Conservation (phyloP, 2,329 filamentous ascomycete species). For the Claviceps pazoutovae region DNA sequence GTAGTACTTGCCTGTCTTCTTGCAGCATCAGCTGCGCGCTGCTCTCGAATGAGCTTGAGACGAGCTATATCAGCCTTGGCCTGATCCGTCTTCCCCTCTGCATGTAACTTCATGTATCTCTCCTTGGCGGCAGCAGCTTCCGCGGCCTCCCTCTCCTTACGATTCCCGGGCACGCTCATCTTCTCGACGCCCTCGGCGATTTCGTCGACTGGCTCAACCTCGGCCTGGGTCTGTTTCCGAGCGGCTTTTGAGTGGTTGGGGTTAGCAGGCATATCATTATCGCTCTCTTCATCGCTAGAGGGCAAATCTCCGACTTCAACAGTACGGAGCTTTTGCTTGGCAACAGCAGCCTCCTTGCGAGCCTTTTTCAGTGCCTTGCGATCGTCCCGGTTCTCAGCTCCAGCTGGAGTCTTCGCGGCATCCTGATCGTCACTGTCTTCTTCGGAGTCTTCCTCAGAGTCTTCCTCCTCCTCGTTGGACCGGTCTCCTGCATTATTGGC, state of each 20-base stretch:
- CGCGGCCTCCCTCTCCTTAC: slow-evolving; percentile 55
- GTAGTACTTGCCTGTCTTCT: slow-evolving; percentile 53
- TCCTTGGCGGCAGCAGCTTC: slow-evolving; percentile 83
- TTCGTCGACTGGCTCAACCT: slow-evolving; percentile 29
- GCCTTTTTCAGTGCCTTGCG: slow-evolving; percentile 80
- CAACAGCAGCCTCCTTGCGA: slow-evolving; percentile 78
- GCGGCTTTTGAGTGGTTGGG: slow-evolving; percentile 78
- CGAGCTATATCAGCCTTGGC: slow-evolving; percentile 80
- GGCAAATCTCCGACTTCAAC: slow-evolving; percentile 80
- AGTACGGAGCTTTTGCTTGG: slow-evolving; percentile 53
- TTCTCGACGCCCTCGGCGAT: slow-evolving; percentile 43
- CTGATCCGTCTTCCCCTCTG: slow-evolving; percentile 92
- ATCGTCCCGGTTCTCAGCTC: slow-evolving; percentile 59
- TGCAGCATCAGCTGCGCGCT: slow-evolving; percentile 70
- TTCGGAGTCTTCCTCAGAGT: slow-evolving; percentile 37
- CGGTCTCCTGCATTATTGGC: slow-evolving; percentile 42
- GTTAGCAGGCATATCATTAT: slow-evolving; percentile 66
- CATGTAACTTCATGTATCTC: slow-evolving; percentile 80
- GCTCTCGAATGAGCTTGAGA: slow-evolving; percentile 68
- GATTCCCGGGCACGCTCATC: slow-evolving; percentile 30
- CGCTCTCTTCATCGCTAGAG: slow-evolving; percentile 50
- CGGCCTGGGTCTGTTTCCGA: slow-evolving; percentile 37
- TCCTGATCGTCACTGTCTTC: slow-evolving; percentile 35
- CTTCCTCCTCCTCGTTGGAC: slow-evolving; percentile 40
- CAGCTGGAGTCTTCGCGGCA: slow-evolving; percentile 28